A percentile compares a stretch with the other conserved stretches of the same genome.
Conservation (phyloP, 257 asterid genomes). For the Lithospermum erythrorhizon region DNA sequence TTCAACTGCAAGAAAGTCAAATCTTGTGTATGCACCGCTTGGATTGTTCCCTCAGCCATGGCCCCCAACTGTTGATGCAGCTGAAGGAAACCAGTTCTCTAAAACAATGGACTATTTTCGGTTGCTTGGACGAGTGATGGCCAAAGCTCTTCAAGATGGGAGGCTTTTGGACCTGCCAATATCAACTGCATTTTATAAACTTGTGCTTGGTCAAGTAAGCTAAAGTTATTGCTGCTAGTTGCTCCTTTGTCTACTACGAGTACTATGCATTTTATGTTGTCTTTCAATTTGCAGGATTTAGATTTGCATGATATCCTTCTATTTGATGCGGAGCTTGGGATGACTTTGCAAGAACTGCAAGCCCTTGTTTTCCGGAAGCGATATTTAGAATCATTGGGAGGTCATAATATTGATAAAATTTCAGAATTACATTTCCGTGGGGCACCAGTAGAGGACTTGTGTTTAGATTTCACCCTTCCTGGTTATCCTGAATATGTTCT, state of each 20-base stretch:
- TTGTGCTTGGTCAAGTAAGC: conserved; percentile 76
- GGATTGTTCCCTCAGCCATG: conserved; percentile 97
- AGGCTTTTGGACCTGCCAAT: conserved; percentile 90
- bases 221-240: neutral
- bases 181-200: conserved; percentile 77
- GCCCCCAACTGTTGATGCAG: conserved; percentile 52
- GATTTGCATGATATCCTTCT: conserved; percentile 80
- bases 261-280: neutral
- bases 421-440: conserved; percentile 57
- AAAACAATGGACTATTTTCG: conserved; percentile 62
- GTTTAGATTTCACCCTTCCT: conserved; percentile 88
- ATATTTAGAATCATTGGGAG: conserved; percentile 49
- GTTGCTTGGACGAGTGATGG: conserved; percentile 91
- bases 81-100: conserved; percentile 53
- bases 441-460: conserved; percentile 73
- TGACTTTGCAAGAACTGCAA: conserved; percentile 78
- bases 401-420: conserved; percentile 25
- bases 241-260: neutral
- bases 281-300: conserved; percentile 44
- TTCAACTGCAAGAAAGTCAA: conserved; percentile 27
- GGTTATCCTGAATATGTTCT: conserved; percentile 82
- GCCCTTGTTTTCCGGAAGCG: conserved; percentile 70
- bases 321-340: conserved; percentile 72
- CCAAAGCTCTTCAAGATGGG: conserved; percentile 99
- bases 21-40: conserved; percentile 65